Base-by-base conservation (phyloP, 2,329 filamentous ascomycete genomes). In the Phyllosticta capitalensis region DNA sequence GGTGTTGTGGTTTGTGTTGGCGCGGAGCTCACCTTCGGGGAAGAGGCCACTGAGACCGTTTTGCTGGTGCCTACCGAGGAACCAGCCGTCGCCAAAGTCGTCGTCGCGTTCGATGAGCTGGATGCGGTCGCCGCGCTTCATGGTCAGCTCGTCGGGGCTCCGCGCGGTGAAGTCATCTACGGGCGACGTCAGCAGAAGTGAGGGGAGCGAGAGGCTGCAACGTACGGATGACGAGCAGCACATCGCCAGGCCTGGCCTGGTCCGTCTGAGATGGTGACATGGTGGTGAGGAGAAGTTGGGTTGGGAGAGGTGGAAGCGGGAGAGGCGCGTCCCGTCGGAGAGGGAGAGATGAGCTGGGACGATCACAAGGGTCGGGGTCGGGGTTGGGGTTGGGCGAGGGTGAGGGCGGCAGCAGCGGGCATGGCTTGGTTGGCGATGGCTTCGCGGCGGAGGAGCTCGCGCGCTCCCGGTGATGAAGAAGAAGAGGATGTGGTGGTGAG, bases 151-250 rank as follows among this genome's bases (percentile, higher is more conserved):
- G 75, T 99, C 94, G 61, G 89, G 88, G 73, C 91, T 95, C 65
- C 94, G 86, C 61, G 92, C 92, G 66, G 86, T 79, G 73, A 99
- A 97, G 75, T 96, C 91, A 76, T 99, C 90, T 95, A 65, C 52
- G n/a, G 50, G 55, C 49, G 33, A 22, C 24, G 56, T 61, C 54
- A 64, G 62, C 62, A 60, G 38, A 22, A 45, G n/a, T 12, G 12
- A 54, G 12, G 24, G 24, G 51, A n/a, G 38, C 51, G 14, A 49
- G 52, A 33, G 38, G 17, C n/a, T 2, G 58, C 49, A 30, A 82
- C 86, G 79, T 79, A 89, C 86, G 86, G 67, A 89, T 86, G 65
- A 89, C 86, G 65, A 89, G 72, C 66, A 89, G 75, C 59, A 84
- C 81, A 67, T 88, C 85, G 71, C 86, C 86, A 64, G 83, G 77